Percentiles rank a stretch among this genome's conserved stretches.
These are phyloP conservation scores for Elsinoe fawcettii DNA, from an alignment of 2,329 filamentous ascomycete genomes.

Conservation along the genomic window DNA sequence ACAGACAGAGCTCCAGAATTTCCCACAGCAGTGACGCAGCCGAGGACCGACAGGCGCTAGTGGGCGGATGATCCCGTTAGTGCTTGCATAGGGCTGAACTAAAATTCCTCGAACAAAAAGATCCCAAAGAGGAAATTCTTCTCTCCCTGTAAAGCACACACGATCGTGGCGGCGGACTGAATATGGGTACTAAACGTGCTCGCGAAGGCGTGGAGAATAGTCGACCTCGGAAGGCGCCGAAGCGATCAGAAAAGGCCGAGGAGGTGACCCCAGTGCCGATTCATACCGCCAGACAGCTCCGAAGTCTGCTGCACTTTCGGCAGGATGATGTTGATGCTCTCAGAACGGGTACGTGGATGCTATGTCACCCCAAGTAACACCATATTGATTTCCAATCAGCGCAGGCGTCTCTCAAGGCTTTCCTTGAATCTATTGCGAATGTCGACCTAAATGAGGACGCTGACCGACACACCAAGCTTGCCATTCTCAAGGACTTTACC, in stretches of 20 bases:
- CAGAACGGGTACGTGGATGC: constrained; percentile 49
- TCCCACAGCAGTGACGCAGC: constrained; percentile 3
- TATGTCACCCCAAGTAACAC: not conserved
- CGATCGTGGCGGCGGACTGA: not conserved
- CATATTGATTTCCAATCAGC: not conserved
- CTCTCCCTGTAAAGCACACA: not conserved
- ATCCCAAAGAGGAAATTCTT: not conserved
- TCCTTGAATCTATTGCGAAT: constrained; percentile 58
- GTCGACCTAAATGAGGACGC: constrained; percentile 44
- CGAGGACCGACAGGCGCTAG: not conserved
- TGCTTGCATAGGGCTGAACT: constrained; percentile 12
- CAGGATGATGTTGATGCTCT: constrained; percentile 57
- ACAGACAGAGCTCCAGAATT: constrained; percentile 5
- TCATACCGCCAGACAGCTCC: constrained; percentile 57
- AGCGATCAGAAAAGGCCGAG: constrained; percentile 21
- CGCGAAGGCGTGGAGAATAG: constrained; percentile 18
- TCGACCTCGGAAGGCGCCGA: constrained; percentile 27
- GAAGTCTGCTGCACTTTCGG: constrained; percentile 60
- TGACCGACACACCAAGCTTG: constrained; percentile 40
- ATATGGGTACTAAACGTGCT: constrained; percentile 1
- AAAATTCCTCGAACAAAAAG: not conserved
- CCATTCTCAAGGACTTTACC: constrained; percentile 63
- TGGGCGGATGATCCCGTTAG: not conserved
- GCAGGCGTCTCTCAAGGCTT: constrained; percentile 55
- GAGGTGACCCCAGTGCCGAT: constrained; percentile 50